Conservation (phyloP, 2,329 filamentous ascomycete species). For the Akanthomyces dipterigenus region DNA sequence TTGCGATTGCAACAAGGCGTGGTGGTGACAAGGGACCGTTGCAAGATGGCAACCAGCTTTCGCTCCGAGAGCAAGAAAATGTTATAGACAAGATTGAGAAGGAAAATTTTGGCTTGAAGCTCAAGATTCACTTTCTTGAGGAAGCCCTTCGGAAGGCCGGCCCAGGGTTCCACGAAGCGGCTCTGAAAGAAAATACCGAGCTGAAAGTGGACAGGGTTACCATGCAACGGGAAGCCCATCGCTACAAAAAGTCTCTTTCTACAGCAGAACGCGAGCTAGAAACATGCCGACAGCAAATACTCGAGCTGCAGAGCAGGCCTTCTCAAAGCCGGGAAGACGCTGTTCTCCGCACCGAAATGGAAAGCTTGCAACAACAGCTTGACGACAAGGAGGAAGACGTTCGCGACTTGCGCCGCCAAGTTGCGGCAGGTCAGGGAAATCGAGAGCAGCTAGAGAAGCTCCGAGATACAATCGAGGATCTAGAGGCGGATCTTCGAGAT, state of each 20-base stretch:
- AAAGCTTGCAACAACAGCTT: constrained; percentile 49
- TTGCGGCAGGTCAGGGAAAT: constrained; percentile 50
- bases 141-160: constrained; percentile 82
- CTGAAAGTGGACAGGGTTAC: constrained; percentile 89
- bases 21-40: constrained; percentile 59
- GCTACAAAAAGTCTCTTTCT: constrained; percentile 77
- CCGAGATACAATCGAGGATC: constrained; percentile 66
- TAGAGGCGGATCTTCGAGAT: constrained; percentile 68
- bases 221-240: constrained; percentile 78
- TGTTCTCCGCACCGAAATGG: constrained; percentile 54
- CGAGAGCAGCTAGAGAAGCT: constrained; percentile 58
- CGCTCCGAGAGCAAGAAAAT: constrained; percentile 88
- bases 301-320: constrained; percentile 74
- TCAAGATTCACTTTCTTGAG: constrained; percentile 95
- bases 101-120: constrained; percentile 93
- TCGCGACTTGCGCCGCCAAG: constrained; percentile 51
- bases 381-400: constrained; percentile 55
- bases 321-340: constrained; percentile 70
- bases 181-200: constrained; percentile 90
- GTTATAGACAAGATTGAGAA: constrained; percentile 96
- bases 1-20: constrained; percentile 60
- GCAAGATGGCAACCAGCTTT: constrained; percentile 83
- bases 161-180: constrained; percentile 81
- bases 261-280: constrained; percentile 83
- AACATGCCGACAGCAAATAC: constrained; percentile 71